phyloP scores from a whole-genome alignment of 2,329 filamentous ascomycete species.

The Elsinoe fawcettii region DNA sequence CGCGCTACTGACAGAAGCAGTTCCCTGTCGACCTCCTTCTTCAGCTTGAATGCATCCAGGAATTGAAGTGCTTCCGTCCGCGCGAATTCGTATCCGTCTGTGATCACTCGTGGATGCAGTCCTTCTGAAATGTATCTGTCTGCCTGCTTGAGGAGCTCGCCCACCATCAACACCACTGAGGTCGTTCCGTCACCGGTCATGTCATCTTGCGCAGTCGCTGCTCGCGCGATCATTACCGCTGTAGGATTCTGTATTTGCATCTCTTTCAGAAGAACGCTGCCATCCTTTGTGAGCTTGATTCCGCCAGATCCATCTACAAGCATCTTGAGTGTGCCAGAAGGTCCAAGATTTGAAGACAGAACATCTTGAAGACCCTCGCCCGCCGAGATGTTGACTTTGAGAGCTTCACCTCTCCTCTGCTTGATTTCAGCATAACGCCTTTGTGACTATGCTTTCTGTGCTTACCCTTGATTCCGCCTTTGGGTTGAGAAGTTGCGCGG shows the following conservation, averaged over 20 bases:
- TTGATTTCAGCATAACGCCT: conserved; percentile 36
- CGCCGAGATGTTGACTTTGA: conserved; percentile 92
- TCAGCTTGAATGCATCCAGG: conserved; percentile 86
- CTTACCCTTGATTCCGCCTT: conserved; percentile 95
- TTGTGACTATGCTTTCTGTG: conserved; percentile 19
- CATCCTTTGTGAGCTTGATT: conserved; percentile 99
- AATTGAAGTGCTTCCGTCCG: conserved; percentile 93
- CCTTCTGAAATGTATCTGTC: conserved; percentile 94
- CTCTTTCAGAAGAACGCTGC: conserved; percentile 70
- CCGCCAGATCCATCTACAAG: conserved; percentile 56
- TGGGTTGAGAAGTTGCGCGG: conserved; percentile 94
- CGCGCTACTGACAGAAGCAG: conserved; percentile 86
- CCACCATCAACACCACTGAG: conserved; percentile 87
- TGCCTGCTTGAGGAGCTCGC: conserved; percentile 95
- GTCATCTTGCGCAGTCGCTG: conserved; percentile 95
- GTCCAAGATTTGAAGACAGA: conserved; percentile 90
- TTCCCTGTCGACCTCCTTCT: conserved; percentile 83
- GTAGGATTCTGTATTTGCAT: conserved; percentile 98
- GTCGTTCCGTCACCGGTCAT: conserved; percentile 98
- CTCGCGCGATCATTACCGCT: conserved; percentile 70
- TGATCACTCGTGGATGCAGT: conserved; percentile 93
- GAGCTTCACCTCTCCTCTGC: conserved; percentile 90
- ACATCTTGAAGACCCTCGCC: conserved; percentile 74
- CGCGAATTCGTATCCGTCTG: conserved; percentile 93
- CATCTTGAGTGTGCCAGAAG: conserved; percentile 95